Percentiles rank a stretch among this genome's conserved stretches.
These are phyloP conservation scores for Pneumocystis carinii DNA, from an alignment of 1,139 yeast genomes.

Conservation along the genomic window DNA sequence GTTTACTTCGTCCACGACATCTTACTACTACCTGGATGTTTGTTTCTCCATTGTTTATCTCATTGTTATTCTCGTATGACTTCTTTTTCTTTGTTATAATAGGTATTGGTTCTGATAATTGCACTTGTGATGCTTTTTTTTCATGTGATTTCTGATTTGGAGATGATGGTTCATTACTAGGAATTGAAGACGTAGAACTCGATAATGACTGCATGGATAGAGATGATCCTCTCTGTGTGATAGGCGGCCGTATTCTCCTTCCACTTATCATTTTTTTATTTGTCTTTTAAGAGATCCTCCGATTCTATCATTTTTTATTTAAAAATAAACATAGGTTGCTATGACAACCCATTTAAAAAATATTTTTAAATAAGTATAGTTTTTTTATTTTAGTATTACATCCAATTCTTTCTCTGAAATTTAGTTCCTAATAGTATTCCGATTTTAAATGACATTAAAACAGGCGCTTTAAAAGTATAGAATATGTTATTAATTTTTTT, in stretches of 20 bases:
- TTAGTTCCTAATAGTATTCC: too few relatives aligned
- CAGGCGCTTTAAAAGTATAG: too few relatives aligned
- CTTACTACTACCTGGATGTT: constrained; percentile 76
- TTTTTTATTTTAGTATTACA: neutral
- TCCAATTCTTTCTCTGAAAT: neutral
- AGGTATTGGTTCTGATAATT: neutral
- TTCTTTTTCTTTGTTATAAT: neutral
- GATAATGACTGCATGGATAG: neutral
- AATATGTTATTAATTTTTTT: too few relatives aligned
- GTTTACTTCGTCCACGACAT: constrained; percentile 65
- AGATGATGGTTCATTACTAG: neutral
- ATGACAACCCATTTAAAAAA: neutral
- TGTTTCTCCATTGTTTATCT: constrained; percentile 14
- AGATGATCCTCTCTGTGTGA: neutral
- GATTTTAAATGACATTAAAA: too few relatives aligned
- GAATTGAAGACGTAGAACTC: neutral
- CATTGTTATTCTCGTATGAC: neutral
- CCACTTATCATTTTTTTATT: neutral
- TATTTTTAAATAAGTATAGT: neutral
- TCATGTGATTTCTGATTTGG: neutral
- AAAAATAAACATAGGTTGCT: neutral
- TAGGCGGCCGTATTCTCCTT: neutral
- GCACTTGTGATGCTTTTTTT: neutral
- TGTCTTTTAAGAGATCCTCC: neutral
- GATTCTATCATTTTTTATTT: neutral